These are phyloP conservation scores for Cyberlindnera mississippiensis DNA, from an alignment of 805 yeast species.

Conservation along the genomic window DNA sequence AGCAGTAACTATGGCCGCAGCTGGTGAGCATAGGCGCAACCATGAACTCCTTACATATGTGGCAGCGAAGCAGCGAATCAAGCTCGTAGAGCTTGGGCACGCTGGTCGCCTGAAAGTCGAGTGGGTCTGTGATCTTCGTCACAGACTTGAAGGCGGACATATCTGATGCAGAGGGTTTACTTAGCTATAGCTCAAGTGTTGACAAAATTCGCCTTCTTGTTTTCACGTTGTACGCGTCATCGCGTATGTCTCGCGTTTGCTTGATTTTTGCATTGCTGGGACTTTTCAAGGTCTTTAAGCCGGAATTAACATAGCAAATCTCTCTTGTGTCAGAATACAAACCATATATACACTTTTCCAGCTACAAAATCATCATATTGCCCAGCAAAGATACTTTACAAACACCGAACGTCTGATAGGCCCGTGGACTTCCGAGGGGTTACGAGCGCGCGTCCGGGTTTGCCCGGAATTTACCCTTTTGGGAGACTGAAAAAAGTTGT, in stretches of 20 bases:
- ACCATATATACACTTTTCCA: background rate
- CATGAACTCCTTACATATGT: constrained; percentile 80
- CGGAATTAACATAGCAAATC: too few species aligned
- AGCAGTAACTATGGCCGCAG: constrained; percentile 89
- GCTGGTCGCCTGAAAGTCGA: constrained; percentile 59
- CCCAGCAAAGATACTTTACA: background rate
- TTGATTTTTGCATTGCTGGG: background rate
- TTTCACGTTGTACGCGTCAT: background rate
- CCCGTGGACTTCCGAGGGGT: constrained; percentile 1
- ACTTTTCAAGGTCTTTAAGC: too few species aligned
- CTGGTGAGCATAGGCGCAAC: constrained; percentile 77
- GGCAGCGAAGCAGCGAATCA: constrained; percentile 75
- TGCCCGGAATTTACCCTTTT: constrained; percentile 9
- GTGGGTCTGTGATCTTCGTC: constrained; percentile 51
- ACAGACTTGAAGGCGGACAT: constrained; percentile 9
- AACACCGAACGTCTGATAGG: background rate
- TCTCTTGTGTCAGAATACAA: too few species aligned
- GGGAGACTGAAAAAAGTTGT: constrained; percentile 5
- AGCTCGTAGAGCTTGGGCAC: constrained; percentile 56
- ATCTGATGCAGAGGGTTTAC: too few species aligned
- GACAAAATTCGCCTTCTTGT: constrained; percentile 1
- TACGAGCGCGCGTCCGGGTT: background rate
- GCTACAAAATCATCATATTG: background rate
- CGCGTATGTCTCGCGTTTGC: constrained; percentile 4
- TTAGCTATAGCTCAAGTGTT: background rate